A percentile compares a stretch with the other conserved stretches of the same genome.
These are phyloP conservation scores for Echinochloa phyllopogon DNA, from an alignment of 176 grass and related monocot genomes.

Conservation along the genomic window DNA sequence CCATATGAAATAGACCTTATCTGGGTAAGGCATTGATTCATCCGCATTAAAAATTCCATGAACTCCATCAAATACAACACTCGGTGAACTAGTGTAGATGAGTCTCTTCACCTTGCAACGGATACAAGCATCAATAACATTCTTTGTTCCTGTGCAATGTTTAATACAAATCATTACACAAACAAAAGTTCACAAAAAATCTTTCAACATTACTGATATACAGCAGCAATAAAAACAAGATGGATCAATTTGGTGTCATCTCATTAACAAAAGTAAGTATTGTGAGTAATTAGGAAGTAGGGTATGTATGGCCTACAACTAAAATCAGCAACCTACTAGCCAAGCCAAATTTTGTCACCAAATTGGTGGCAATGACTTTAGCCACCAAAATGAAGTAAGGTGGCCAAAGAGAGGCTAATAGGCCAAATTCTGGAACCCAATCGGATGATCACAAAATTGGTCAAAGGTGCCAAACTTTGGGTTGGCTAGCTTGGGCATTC, in stretches of 20 bases:
- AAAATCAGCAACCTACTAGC: no score
- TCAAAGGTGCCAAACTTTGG: no score
- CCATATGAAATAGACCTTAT: slow-evolving; percentile 60
- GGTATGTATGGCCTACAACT: no score
- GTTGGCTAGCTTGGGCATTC: no score
- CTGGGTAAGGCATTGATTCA: slow-evolving; percentile 85
- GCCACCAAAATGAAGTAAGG: no score
- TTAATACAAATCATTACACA: slow-evolving; percentile 1
- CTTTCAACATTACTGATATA: background rate
- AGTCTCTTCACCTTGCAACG: slow-evolving; percentile 89
- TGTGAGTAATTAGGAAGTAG: slow-evolving; percentile 22
- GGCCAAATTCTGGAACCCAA: no score
- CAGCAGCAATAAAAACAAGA: background rate
- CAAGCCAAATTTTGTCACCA: no score
- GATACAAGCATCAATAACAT: slow-evolving; percentile 89
- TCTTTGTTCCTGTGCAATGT: slow-evolving; percentile 78
- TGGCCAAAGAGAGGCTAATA: no score
- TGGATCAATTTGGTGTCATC: slow-evolving; percentile 16
- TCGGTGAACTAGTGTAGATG: slow-evolving; percentile 97
- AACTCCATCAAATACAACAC: slow-evolving; percentile 94
- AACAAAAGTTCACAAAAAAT: background rate
- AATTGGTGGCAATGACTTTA: no score
- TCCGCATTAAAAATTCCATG: slow-evolving; percentile 89
- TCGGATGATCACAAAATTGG: no score
- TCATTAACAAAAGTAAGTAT: background rate